Base-by-base conservation (phyloP, 129 eudicot species). In the Flaveria robusta region DNA sequence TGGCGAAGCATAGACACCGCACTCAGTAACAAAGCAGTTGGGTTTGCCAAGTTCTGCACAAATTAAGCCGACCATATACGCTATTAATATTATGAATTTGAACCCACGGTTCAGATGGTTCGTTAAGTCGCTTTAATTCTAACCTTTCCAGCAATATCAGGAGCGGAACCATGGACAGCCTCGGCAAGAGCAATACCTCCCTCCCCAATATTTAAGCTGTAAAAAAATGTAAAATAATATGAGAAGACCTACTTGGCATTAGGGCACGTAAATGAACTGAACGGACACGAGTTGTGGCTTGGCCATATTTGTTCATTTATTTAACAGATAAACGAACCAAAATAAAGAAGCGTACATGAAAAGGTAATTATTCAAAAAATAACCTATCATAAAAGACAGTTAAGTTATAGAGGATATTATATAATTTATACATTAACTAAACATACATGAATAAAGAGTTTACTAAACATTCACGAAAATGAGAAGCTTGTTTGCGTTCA, bases 161-260 rank as follows among this genome's bases (percentile, higher is more conserved):
- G 98, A 67, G 98, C 97, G 59, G 98, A 93, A 80, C 98, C 98
- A 77, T 93, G 98, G 60, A 93, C 98, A 71, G 98, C 98, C 83
- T 93, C 98, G 31, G 98, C 98, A 79, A 94, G 90, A 68, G 96
- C 97, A 74, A 94, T 87, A 69, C 98, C 98, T 47, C 93, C 98
- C 93, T 94, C 97, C 20, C 97, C 97, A 27, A 94, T 91, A 76
- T 94, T 94, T 82, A 84, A 81, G 43, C 97, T 93, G 84, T 70
- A 47, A 42, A 68, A 46, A 65, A 24, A 74, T 22, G 37, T 55
- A 58, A 59, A 26, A n/a, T 9, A 27, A 66, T 49, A 47, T 81
- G 18, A 58, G 54, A 71, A 42, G n/a, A 66, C 55, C 6, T 84
- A 71, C 19, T 19, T 9, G 45, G n/a, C 12, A 64, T 20, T 51